Evolutionary conservation across 192 early-diverging fungal species (phyloP).

Genomic region (Backusella psychrophila): DNA sequence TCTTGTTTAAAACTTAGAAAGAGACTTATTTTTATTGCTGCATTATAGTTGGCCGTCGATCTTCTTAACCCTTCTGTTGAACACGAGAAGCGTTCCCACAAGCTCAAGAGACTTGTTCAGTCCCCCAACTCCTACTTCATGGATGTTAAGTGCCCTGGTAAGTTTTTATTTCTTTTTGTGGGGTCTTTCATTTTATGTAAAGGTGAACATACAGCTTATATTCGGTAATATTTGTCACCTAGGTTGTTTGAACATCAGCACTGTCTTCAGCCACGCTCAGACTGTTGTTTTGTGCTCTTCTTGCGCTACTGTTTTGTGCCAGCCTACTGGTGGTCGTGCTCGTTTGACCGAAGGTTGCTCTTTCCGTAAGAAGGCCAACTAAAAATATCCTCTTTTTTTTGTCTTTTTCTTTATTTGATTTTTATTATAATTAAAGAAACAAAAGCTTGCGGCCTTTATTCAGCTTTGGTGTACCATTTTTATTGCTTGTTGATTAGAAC

Average conservation of each 20-base stretch:
- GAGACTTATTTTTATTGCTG: background rate
- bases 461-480: background rate
- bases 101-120: slow-evolving; percentile 61
- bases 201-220: background rate
- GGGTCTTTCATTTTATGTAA: background rate
- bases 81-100: slow-evolving; percentile 66
- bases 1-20: background rate
- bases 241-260: slow-evolving; percentile 92
- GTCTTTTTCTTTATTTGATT: background rate
- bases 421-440: slow-evolving; percentile 1
- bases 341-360: slow-evolving; percentile 88
- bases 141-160: slow-evolving; percentile 95
- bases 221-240: background rate
- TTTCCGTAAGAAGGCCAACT: slow-evolving; percentile 35
- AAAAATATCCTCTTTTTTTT: slow-evolving; percentile 12
- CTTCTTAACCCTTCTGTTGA: slow-evolving; percentile 87
- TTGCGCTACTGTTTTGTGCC: slow-evolving; percentile 97
- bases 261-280: slow-evolving; percentile 99
- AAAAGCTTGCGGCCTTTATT: background rate
- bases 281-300: slow-evolving; percentile 95
- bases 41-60: slow-evolving; percentile 82
- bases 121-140: slow-evolving; percentile 95
- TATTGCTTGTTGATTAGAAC: background rate
- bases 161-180: background rate
- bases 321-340: slow-evolving; percentile 98